Percentiles rank a stretch among this genome's conserved stretches.
Evolutionary conservation across 495 filamentous ascomycete genomes (phyloP).

Genomic region (Hamigera avellanea): DNA sequence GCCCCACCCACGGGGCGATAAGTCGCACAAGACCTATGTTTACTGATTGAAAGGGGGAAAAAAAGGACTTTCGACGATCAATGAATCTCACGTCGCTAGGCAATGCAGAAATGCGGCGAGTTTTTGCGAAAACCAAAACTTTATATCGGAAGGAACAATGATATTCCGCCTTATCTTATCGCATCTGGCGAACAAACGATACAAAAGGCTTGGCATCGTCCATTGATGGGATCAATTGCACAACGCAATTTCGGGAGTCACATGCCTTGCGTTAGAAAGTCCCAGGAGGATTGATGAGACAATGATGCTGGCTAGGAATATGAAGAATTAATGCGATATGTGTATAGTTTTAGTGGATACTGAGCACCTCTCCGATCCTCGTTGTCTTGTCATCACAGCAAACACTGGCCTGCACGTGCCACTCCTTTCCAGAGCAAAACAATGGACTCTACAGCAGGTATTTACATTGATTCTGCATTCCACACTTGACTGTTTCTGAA

Average conservation of each 20-base stretch:
- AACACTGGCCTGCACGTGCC: not conserved
- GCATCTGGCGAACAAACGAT: too few species aligned
- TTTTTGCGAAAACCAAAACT: slow-evolving; percentile 6
- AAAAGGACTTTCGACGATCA: not conserved
- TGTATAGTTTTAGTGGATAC: too few species aligned
- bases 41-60: slow-evolving; percentile 3
- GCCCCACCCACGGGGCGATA: slow-evolving; percentile 21
- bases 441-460: slow-evolving; percentile 29
- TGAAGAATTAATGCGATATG: too few species aligned
- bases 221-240: too few species aligned
- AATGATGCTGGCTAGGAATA: not conserved
- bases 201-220: too few species aligned
- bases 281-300: not conserved
- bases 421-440: slow-evolving; percentile 3
- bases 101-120: not conserved
- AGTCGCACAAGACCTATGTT: slow-evolving; percentile 25
- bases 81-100: not conserved
- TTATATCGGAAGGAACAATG: slow-evolving; percentile 17
- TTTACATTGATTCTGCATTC: slow-evolving; percentile 5
- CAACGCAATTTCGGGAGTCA: too few species aligned
- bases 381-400: not conserved
- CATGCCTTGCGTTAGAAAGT: too few species aligned
- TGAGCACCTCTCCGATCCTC: not conserved
- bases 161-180: slow-evolving; percentile 23
- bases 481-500: too few species aligned